Base-by-base conservation (phyloP, 306 rosid species). In the Medicago arabica region DNA sequence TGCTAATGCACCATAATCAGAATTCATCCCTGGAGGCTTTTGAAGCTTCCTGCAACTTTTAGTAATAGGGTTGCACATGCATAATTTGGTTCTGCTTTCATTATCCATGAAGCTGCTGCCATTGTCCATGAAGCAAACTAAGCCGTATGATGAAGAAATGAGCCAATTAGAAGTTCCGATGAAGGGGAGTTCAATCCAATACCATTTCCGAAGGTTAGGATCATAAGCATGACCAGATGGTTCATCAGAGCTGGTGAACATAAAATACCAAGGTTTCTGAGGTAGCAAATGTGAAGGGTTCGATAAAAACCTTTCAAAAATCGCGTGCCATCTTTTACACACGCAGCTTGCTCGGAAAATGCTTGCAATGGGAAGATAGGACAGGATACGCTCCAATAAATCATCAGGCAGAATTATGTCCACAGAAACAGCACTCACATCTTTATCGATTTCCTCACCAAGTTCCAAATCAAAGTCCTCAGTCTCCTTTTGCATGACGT, bases 211-310 rank as follows among this genome's bases (percentile, higher is more conserved):
- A 78, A 89, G 91, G 68, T 83, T 78, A 2, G 92, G 91, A 71
- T 96, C 98, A 62, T 85, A 92, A 43, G 98, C 91, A 79, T 84
- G 80, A 69, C 98, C 97, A 13, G 61, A 64, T 54, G 99, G 88
- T 28, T 90, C 96, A 68, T 86, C 91, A 34, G 91, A 85, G 86
- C 86, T 81, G 1, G 97, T 96, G 69, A 96, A 96, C 99, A 96
- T 96, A 76, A 83, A 92, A 81, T 96, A 92, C 99, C 99, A 96
- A 14, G 99, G 98, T 68, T 90, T 92, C 60, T 92, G 98, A 0
- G 93, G 81, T 14, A 80, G 76, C 53, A 81, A 76, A 31, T 69
- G 73, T 0, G 98, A 85, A 68, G 83, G 88, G 78, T 84, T 92
- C 90, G 89, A 90, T 18, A 89, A 38, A 81, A 92, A 95, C 78